Percentiles rank a stretch among this genome's conserved stretches.
Evolutionary conservation across 140 eudicot genomes (phyloP).

Genomic region (Bidens hawaiensis): DNA sequence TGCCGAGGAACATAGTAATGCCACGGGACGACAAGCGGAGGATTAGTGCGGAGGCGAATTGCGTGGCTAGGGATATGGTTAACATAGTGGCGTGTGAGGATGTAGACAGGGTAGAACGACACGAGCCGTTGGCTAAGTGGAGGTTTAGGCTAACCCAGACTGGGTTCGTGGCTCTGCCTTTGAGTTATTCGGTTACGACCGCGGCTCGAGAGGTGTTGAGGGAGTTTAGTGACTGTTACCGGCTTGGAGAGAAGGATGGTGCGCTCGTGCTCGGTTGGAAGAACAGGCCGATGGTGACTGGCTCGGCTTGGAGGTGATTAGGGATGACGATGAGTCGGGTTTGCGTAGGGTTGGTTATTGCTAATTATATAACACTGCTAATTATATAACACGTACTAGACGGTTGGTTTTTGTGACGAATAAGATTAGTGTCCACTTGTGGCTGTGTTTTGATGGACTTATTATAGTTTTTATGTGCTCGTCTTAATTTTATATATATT

Average conservation of each 20-base stretch:
- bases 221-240: slow-evolving; percentile 26
- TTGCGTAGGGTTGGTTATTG: slow-evolving; percentile 3
- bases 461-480: not conserved
- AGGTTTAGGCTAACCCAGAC: slow-evolving; percentile 40
- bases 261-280: slow-evolving; percentile 49
- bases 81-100: slow-evolving; percentile 61
- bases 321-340: not conserved
- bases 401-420: slow-evolving; percentile 5
- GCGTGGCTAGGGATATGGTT: slow-evolving; percentile 59
- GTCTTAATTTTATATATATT: not conserved
- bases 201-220: slow-evolving; percentile 27
- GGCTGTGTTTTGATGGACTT: not conserved
- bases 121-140: slow-evolving; percentile 54
- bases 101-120: slow-evolving; percentile 46
- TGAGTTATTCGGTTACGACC: slow-evolving; percentile 33
- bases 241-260: slow-evolving; percentile 36
- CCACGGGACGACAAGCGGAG: slow-evolving; percentile 39
- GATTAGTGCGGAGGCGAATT: slow-evolving; percentile 53
- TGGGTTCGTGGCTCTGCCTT: slow-evolving; percentile 36
- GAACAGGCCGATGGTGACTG: slow-evolving; percentile 42
- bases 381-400: slow-evolving; percentile 7
- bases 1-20: slow-evolving; percentile 30
- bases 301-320: slow-evolving; percentile 54
- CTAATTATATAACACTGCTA: not conserved
- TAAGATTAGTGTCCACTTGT: not conserved